These are phyloP conservation scores for Agaricus sinodeliciosus DNA, from an alignment of 768 basidiomycete species.

Conservation along the genomic window DNA sequence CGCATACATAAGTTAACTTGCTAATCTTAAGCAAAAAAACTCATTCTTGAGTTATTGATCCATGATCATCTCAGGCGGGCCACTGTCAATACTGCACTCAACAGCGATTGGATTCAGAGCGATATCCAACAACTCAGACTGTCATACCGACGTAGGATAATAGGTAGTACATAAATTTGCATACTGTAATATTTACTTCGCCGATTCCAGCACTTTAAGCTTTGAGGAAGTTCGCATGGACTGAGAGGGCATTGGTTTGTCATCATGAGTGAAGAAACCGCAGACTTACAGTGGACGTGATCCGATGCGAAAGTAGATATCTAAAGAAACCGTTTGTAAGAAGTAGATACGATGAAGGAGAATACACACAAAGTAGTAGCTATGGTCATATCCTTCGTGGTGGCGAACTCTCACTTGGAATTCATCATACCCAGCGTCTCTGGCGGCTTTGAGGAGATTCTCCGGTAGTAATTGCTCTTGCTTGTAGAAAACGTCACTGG, in stretches of 20 bases:
- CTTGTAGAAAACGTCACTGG: conserved; percentile 76
- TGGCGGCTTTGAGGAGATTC: conserved; percentile 75
- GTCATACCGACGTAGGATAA: conserved; percentile 54
- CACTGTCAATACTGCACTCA: conserved; percentile 55
- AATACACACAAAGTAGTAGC: conserved; percentile 74
- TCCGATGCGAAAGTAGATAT: conserved; percentile 87
- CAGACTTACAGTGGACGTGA: conserved; percentile 76
- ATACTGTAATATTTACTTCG: not conserved
- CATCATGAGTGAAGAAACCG: conserved; percentile 7
- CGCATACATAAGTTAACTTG: not conserved
- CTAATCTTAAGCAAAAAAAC: conserved; percentile 39
- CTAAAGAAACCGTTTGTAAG: conserved; percentile 27
- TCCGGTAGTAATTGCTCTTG: conserved; percentile 88
- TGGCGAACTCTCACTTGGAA: conserved; percentile 71
- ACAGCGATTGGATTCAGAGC: conserved; percentile 58
- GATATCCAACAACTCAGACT: conserved; percentile 56
- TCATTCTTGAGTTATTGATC: conserved; percentile 57
- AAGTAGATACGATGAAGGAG: not conserved
- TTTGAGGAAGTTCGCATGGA: conserved; percentile 86
- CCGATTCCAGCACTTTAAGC: conserved; percentile 30
- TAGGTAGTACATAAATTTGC: conserved; percentile 8
- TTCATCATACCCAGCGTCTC: conserved; percentile 65
- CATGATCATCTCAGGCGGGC: conserved; percentile 51
- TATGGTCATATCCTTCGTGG: conserved; percentile 84
- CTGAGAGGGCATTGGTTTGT: conserved; percentile 29